phyloP scores from a whole-genome alignment of 2,329 filamentous ascomycete species.

The Myriosclerotinia duriaeana region DNA sequence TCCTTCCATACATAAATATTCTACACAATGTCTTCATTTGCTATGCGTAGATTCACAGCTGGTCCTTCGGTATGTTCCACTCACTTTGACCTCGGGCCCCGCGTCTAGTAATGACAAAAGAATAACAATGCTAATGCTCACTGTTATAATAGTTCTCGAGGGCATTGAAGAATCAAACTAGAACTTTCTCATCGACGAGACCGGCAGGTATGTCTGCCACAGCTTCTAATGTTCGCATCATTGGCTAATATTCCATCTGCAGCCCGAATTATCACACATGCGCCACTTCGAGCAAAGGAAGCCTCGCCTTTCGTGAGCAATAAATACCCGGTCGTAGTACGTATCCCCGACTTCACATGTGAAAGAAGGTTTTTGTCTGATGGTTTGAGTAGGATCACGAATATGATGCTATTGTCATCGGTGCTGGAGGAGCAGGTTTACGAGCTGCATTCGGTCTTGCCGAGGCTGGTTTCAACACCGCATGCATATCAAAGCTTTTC shows the following conservation, averaged over 20 bases:
- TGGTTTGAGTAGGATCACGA: slow-evolving; percentile 73
- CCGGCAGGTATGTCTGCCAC: slow-evolving; percentile 62
- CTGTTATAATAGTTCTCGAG: slow-evolving; percentile 38
- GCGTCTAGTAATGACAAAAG: slow-evolving; percentile 9
- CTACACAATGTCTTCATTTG: slow-evolving; percentile 62
- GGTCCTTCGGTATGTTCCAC: slow-evolving; percentile 54
- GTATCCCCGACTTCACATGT: slow-evolving; percentile 22
- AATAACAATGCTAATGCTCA: slow-evolving; percentile 31
- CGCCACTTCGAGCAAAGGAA: slow-evolving; percentile 88
- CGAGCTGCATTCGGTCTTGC: slow-evolving; percentile 63
- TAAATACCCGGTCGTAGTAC: slow-evolving; percentile 91
- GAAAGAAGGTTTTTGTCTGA: slow-evolving; percentile 26
- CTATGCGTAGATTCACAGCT: slow-evolving; percentile 59
- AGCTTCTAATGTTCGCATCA: not conserved
- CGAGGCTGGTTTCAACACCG: slow-evolving; percentile 63
- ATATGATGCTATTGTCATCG: slow-evolving; percentile 83
- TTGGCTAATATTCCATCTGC: slow-evolving; percentile 30
- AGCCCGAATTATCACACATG: slow-evolving; percentile 85
- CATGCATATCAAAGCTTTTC: slow-evolving; percentile 66
- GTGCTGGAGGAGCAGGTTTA: slow-evolving; percentile 62
- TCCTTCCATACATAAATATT: slow-evolving; percentile 21
- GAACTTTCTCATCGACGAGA: slow-evolving; percentile 84
- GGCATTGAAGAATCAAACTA: slow-evolving; percentile 57
- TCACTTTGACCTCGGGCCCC: slow-evolving; percentile 24
- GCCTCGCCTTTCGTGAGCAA: slow-evolving; percentile 80